These are phyloP conservation scores for Macadamia tetraphylla DNA, from an alignment of 164 flowering plant species.

Conservation along the genomic window DNA sequence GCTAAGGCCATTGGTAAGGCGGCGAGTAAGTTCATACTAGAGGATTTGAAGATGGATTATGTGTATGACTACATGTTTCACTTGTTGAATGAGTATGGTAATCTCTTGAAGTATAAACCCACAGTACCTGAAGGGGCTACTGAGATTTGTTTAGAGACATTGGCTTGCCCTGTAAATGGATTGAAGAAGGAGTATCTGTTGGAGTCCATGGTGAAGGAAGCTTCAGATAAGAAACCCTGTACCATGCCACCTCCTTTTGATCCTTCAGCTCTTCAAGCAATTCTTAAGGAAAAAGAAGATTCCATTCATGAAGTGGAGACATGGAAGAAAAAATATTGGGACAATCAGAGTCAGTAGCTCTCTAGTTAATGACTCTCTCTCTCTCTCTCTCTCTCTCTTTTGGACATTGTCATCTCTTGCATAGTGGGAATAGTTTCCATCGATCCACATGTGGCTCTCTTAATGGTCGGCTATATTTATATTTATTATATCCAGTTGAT, in stretches of 20 bases:
- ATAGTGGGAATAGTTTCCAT: no score
- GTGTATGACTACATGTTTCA: slow-evolving; percentile 69
- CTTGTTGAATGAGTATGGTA: slow-evolving; percentile 47
- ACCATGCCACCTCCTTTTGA: slow-evolving; percentile 38
- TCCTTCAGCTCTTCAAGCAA: slow-evolving; percentile 16
- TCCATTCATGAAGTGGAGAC: slow-evolving; percentile 31
- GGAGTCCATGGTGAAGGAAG: slow-evolving; percentile 44
- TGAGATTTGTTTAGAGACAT: slow-evolving; percentile 37
- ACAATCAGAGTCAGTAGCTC: slow-evolving; percentile 2
- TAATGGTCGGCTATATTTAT: no score
- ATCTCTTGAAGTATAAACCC: slow-evolving; percentile 49
- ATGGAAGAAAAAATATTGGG: slow-evolving; percentile 29
- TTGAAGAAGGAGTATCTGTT: slow-evolving; percentile 30
- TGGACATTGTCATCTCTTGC: no score
- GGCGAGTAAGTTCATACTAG: slow-evolving; percentile 38
- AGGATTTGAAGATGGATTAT: slow-evolving; percentile 46
- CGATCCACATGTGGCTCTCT: no score
- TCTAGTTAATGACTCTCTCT: not conserved
- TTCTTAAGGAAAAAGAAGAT: slow-evolving; percentile 22
- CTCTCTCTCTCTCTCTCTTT: no score
- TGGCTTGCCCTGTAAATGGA: slow-evolving; percentile 41
- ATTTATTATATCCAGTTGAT: no score
- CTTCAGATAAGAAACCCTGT: slow-evolving; percentile 41
- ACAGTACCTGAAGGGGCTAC: slow-evolving; percentile 27
- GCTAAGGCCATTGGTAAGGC: slow-evolving; percentile 51